phyloP scores from a whole-genome alignment of 495 filamentous ascomycete species.

The Aspergillus heteromorphus region DNA sequence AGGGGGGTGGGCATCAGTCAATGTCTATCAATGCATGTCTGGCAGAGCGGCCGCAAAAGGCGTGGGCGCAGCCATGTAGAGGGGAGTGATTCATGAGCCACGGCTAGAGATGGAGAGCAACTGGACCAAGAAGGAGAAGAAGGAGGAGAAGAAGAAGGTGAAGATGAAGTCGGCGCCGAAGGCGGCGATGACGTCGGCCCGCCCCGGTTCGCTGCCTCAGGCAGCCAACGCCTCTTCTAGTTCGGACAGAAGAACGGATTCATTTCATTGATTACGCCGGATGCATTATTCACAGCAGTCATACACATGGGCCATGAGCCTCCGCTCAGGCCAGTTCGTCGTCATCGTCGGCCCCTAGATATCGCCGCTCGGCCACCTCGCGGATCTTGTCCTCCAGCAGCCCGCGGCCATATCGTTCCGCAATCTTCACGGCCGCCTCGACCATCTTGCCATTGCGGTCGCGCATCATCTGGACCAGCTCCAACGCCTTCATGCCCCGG shows the following conservation, averaged over 20 bases:
- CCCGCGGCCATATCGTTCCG: conserved; percentile 67
- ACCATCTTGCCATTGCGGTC: conserved; percentile 79
- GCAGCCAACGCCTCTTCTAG: background rate
- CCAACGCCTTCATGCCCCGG: conserved; percentile 86
- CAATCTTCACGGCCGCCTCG: conserved; percentile 79
- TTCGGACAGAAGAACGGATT: background rate
- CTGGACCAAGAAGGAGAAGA: background rate
- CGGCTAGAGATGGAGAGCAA: background rate
- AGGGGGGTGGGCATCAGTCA: background rate
- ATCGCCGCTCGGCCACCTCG: conserved; percentile 62
- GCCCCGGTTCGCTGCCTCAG: background rate
- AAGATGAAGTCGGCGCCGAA: background rate
- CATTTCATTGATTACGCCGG: background rate
- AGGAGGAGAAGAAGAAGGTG: background rate
- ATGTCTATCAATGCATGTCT: background rate
- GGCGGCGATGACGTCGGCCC: conserved; percentile 6
- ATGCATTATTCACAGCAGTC: conserved; percentile 2
- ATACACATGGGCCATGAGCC: conserved; percentile 1
- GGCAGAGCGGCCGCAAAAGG: background rate
- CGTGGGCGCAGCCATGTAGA: background rate
- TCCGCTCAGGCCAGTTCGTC: conserved; percentile 39
- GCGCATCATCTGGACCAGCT: conserved; percentile 72
- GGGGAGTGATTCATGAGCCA: background rate
- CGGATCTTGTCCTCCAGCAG: conserved; percentile 83
- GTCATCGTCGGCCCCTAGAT: conserved; percentile 54